Conservation (phyloP, 139 green algal genomes). For the Zygnema cylindricum region DNA sequence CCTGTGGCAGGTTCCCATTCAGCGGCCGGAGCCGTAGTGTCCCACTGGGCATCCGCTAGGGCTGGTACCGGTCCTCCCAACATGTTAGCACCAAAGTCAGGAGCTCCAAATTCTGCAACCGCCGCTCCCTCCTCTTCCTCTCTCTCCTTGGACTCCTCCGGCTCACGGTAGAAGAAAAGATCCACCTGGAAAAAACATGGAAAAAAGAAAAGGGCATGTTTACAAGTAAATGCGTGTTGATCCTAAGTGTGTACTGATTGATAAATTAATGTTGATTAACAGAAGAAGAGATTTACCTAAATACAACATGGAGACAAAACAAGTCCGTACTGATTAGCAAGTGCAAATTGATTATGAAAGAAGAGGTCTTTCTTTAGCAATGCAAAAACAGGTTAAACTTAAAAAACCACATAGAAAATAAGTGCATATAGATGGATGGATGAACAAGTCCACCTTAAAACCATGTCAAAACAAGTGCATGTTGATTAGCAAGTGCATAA, state of each 20-base stretch:
- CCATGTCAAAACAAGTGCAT: too few relatives aligned
- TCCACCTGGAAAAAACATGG: constrained; percentile 81
- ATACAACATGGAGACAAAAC: too few relatives aligned
- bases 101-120: constrained; percentile 25
- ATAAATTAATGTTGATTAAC: neutral
- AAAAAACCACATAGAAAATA: too few relatives aligned
- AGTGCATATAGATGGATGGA: too few relatives aligned
- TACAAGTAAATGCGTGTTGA: neutral
- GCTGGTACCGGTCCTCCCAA: neutral
- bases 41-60: constrained; percentile 57
- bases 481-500: too few relatives aligned
- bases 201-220: neutral
- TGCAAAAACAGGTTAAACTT: too few relatives aligned
- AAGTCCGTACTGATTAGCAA: too few relatives aligned
- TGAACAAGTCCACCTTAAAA: too few relatives aligned
- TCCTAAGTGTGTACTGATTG: neutral
- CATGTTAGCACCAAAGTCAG: constrained; percentile 13
- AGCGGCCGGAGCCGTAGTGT: neutral
- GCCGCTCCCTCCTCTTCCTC: constrained; percentile 68
- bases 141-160: constrained; percentile 84
- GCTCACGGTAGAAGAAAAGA: constrained; percentile 98
- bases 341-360: too few relatives aligned
- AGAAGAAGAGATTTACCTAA: too few relatives aligned
- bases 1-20: constrained; percentile 40
- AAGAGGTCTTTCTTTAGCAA: too few relatives aligned